Percentiles rank a stretch among this genome's conserved stretches.
Evolutionary conservation across 2,329 filamentous ascomycete species (phyloP).

Genomic region (Helicocarpus griseus): DNA sequence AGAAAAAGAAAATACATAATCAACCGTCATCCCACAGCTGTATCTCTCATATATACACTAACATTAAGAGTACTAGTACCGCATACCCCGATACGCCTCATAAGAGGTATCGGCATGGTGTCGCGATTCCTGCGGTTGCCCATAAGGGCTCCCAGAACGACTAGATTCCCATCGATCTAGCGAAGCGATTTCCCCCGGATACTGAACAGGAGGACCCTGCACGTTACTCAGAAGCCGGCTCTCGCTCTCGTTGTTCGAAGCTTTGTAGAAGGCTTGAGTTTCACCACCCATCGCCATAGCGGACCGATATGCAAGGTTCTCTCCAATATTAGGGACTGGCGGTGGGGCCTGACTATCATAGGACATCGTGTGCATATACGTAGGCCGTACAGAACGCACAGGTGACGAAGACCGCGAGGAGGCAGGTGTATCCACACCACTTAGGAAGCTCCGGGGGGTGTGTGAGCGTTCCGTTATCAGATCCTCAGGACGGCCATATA

Average conservation of each 20-base stretch:
- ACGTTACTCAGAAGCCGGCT: slow-evolving; percentile 28
- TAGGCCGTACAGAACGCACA: slow-evolving; percentile 26
- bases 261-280: slow-evolving; percentile 23
- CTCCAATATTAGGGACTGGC: slow-evolving; percentile 13
- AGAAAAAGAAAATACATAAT: too few species aligned
- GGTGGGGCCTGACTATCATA: slow-evolving; percentile 14
- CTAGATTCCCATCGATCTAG: slow-evolving; percentile 27
- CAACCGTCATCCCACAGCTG: neutral
- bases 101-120: slow-evolving; percentile 6
- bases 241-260: slow-evolving; percentile 33
- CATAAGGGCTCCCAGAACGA: neutral
- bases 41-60: neutral
- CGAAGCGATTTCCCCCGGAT: slow-evolving; percentile 12
- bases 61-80: neutral
- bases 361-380: slow-evolving; percentile 15
- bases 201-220: slow-evolving; percentile 19
- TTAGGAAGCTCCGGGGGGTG: slow-evolving; percentile 29
- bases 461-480: slow-evolving; percentile 36
- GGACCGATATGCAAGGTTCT: slow-evolving; percentile 30
- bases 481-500: slow-evolving; percentile 37
- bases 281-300: slow-evolving; percentile 15
- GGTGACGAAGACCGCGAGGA: slow-evolving; percentile 34
- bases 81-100: slow-evolving; percentile 11
- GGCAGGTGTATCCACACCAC: slow-evolving; percentile 26
- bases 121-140: neutral